Base-by-base conservation (phyloP, 805 yeast species). In the Metschnikowia colocasiae region DNA sequence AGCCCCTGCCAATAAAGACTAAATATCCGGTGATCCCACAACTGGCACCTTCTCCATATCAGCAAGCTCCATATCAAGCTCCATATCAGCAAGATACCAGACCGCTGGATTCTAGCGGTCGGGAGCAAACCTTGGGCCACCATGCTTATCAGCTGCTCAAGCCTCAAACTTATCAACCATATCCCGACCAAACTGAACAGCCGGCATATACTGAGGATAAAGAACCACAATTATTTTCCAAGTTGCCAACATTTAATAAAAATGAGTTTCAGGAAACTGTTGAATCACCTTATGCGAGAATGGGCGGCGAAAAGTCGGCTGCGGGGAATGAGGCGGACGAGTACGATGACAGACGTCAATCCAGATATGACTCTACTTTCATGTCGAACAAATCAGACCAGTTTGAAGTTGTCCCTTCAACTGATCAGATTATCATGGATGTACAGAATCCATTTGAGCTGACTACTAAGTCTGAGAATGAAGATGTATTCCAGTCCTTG, bases 361-460 rank as follows among this genome's bases (percentile, higher is more conserved):
- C 50, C 15, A 31, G 39, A 20, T 22, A 47, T 26, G 63, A 61
- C 42, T 54, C 59, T 38, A 62, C 65, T 12, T 59, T 60, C 43
- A 53, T 54, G 20, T 58, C 65, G 6, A 47, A 37, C 9, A 48
- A 54, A 29, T 50, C 64, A 0, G 64, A 59, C 7, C 63, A 59
- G 9, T 46, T 48, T 23, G 49, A 52, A 6, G 35, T 37, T 20
- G 43, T 35, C 3, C 27, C 25, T 8, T 22, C 26, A 19, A 32
- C 35, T 22, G 46, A 36, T 13, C 23, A 34, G 13, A 29, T 35
- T 46, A 47, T 31, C 40, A 40, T 18, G 43, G 49, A 41, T n/a
- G 45, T 43, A 2, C 46, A 18, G 31, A 46, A 35, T 29, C 50
- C 44, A 41, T 49, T 40, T 34, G 50, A 50, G 47, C 50, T 35